Evolutionary conservation across 805 yeast genomes (phyloP), one percentile per base, ranked within the genome.

Genomic region (Candida ulmi): DNA sequence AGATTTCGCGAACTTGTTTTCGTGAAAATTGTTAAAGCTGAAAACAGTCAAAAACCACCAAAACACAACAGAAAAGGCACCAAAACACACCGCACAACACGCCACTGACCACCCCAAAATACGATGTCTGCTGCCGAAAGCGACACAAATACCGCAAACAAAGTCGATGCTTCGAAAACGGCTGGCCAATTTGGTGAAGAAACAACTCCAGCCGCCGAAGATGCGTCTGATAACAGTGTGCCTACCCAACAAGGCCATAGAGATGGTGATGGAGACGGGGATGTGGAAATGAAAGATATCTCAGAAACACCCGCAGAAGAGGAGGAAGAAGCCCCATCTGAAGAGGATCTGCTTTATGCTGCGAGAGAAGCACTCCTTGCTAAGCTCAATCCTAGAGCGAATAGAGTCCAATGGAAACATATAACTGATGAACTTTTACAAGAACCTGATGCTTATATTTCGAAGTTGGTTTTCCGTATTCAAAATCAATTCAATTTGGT

Each of bases 271-370:
- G n/a, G n/a, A 8, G 35, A 29, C 11, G 32, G 35, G 7, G 46
- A 45, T 13, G 44, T 42, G 18, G 42, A 36, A 17, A 47, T 44
- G 45, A 18, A 19, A 2, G 44, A 42, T 27, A 29, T 26, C 30
- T 33, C 23, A 16, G 38, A 32, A 19, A 18, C 23, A n/a, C 9
- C 4, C 4, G 26, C 17, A 17, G 32, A 17, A 15, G 32, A 26
- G 23, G 39, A 31, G 28, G 16, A 34, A 5, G 17, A 25, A 12
- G 35, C 19, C n/a, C 24, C 30, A 3, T 18, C 39, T 9, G 34
- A 34, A 11, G 36, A 34, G 11, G 33, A 32, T 9, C 8, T 31
- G 13, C 26, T 31, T 5, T 11, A 19, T 19, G 34, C 18, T 4
- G n/a, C 16, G 5, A 31, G 25, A 31, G 7, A 13, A 18, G 17